These are phyloP conservation scores for Eremochloa ophiuroides DNA, from an alignment of 176 grass and related monocot genomes.

Conservation along the genomic window DNA sequence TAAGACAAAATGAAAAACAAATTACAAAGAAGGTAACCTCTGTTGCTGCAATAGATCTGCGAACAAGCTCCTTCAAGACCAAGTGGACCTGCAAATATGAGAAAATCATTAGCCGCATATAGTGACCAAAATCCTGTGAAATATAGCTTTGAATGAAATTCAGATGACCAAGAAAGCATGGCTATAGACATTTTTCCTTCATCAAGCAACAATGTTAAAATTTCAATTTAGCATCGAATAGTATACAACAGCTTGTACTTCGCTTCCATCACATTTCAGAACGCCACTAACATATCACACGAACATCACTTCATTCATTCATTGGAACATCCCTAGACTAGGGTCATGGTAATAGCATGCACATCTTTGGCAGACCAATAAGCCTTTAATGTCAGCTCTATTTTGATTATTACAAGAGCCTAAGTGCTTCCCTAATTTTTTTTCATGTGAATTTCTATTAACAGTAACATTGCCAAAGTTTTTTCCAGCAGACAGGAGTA, in stretches of 20 bases:
- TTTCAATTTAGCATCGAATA: neutral
- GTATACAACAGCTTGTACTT: neutral
- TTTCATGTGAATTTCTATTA: neutral
- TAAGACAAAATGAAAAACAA: neutral
- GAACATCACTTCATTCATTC: neutral
- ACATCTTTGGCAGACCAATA: neutral
- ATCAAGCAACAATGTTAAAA: neutral
- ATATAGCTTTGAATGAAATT: neutral
- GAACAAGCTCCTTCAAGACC: constrained; percentile 95
- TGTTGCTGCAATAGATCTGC: constrained; percentile 88
- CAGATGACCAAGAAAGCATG: neutral
- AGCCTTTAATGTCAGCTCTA: neutral
- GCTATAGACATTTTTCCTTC: neutral
- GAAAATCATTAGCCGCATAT: constrained; percentile 1
- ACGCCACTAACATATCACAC: neutral
- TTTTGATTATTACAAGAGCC: neutral
- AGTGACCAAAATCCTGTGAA: neutral
- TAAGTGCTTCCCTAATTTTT: neutral
- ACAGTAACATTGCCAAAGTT: neutral
- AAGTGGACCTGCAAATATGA: constrained; percentile 74
- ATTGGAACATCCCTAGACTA: neutral
- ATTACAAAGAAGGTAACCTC: constrained; percentile 37
- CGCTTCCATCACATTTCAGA: neutral
- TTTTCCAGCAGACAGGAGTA: neutral
- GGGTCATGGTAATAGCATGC: neutral